phyloP scores from a whole-genome alignment of 1,284 basidiomycete species.

The Ganoderma sinense region DNA sequence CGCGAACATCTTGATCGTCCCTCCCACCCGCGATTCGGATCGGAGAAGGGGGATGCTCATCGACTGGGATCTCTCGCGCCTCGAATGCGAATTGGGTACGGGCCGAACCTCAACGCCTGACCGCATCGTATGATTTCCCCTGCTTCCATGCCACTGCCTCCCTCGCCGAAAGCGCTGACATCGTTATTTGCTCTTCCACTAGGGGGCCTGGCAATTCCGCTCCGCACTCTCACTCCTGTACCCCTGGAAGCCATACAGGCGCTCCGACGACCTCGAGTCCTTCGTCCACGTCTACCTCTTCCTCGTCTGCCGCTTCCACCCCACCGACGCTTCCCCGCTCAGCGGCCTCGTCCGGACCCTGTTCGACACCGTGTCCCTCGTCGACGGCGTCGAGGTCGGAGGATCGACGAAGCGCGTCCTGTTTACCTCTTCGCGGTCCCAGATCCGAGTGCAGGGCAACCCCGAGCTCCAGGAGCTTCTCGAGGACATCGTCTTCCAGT shows the following conservation, averaged over 20 bases:
- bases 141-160: too few relatives aligned
- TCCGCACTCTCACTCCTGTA: constrained; percentile 11
- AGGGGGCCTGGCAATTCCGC: constrained; percentile 26
- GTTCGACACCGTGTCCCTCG: too few relatives aligned
- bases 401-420: too few relatives aligned
- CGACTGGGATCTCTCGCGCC: constrained; percentile 19
- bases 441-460: neutral
- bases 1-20: constrained; percentile 20
- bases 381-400: too few relatives aligned
- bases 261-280: constrained; percentile 25
- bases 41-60: constrained; percentile 2
- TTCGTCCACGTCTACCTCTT: constrained; percentile 12
- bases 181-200: too few relatives aligned
- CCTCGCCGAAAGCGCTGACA: too few relatives aligned
- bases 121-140: neutral
- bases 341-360: too few relatives aligned
- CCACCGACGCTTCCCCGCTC: neutral
- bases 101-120: neutral
- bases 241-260: constrained; percentile 12
- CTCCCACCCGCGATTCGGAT: neutral
- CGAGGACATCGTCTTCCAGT: neutral
- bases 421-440: too few relatives aligned
- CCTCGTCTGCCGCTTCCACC: constrained; percentile 1
- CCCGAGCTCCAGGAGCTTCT: neutral
- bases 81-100: neutral